These are phyloP conservation scores for Jasminum sambac DNA, from an alignment of 257 asterid genomes.

Conservation along the genomic window DNA sequence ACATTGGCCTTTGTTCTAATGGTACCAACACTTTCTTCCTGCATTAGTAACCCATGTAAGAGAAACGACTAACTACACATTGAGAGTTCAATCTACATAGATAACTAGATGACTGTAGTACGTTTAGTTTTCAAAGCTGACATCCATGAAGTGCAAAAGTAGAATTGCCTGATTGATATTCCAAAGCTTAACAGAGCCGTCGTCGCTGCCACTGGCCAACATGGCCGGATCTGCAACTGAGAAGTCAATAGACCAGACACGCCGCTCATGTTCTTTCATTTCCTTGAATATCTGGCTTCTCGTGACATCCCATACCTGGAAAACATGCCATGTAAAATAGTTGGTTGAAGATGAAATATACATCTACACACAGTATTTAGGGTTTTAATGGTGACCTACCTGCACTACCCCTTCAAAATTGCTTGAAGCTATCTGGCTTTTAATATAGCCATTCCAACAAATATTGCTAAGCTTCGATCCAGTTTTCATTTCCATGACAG, in stretches of 20 bases:
- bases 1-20: constrained; percentile 92
- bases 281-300: constrained; percentile 87
- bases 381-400: constrained; percentile 39
- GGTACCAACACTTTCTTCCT: constrained; percentile 87
- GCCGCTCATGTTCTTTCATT: constrained; percentile 94
- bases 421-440: constrained; percentile 96
- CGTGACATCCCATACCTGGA: constrained; percentile 91
- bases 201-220: constrained; percentile 99
- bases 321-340: constrained; percentile 16
- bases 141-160: constrained; percentile 92
- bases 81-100: constrained; percentile 38
- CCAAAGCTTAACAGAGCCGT: constrained; percentile 98
- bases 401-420: constrained; percentile 99
- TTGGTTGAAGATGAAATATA: constrained; percentile 3
- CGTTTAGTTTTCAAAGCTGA: constrained; percentile 94
- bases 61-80: constrained; percentile 53
- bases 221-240: constrained; percentile 90
- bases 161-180: constrained; percentile 99
- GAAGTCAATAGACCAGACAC: constrained; percentile 96
- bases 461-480: constrained; percentile 92
- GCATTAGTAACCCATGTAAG: constrained; percentile 75
- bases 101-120: constrained; percentile 64
- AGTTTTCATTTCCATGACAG: constrained; percentile 92
- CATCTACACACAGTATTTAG: neutral
- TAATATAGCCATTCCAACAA: constrained; percentile 94